phyloP scores from a whole-genome alignment of 257 asterid species.

The Salvia miltiorrhiza region DNA sequence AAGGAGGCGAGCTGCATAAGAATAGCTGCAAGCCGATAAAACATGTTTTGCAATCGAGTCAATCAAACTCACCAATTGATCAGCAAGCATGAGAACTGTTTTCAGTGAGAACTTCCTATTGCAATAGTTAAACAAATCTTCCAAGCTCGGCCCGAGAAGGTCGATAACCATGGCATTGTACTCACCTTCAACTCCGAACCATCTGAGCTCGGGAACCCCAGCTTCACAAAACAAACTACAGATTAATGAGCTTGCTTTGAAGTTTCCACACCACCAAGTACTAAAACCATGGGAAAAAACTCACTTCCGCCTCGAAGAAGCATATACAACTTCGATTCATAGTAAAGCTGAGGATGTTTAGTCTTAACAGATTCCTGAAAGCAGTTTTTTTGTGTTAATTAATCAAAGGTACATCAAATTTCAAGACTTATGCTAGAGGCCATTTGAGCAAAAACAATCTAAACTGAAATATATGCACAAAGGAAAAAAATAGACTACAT shows the following conservation, averaged over 20 bases:
- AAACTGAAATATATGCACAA: neutral
- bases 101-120: slow-evolving; percentile 71
- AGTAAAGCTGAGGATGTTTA: slow-evolving; percentile 91
- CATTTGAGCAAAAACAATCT: neutral
- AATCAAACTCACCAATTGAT: slow-evolving; percentile 63
- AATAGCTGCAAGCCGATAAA: slow-evolving; percentile 3
- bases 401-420: neutral
- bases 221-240: slow-evolving; percentile 41
- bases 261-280: slow-evolving; percentile 2
- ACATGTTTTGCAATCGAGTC: neutral
- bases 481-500: neutral
- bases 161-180: slow-evolving; percentile 87
- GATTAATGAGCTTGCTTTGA: slow-evolving; percentile 4
- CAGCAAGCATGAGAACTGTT: slow-evolving; percentile 88
- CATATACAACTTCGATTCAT: slow-evolving; percentile 84
- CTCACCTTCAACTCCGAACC: slow-evolving; percentile 92
- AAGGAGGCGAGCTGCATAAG: neutral
- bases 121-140: slow-evolving; percentile 83
- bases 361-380: slow-evolving; percentile 80
- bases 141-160: slow-evolving; percentile 89
- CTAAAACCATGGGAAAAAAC: slow-evolving; percentile 25
- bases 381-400: neutral
- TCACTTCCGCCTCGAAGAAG: slow-evolving; percentile 96
- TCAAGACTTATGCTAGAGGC: neutral
- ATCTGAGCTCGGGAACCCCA: slow-evolving; percentile 83